Conservation (phyloP, 192 early-diverging fungal species). For the Coemansia javaensis region DNA sequence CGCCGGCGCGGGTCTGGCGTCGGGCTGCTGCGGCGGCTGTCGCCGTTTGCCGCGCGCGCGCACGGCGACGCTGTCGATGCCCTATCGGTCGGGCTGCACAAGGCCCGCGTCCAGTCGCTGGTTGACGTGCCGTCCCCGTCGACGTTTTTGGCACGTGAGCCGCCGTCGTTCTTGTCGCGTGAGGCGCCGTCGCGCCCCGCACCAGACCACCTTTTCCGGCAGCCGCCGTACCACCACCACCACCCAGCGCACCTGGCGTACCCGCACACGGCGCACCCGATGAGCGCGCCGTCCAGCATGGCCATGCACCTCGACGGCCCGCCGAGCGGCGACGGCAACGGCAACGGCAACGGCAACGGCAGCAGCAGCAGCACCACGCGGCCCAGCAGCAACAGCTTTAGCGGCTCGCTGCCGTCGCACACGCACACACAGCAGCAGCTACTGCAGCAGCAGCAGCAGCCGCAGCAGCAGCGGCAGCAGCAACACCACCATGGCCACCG, state of each 20-base stretch:
- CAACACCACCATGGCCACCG: background rate
- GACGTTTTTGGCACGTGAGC: no score
- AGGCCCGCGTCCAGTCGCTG: constrained; percentile 48
- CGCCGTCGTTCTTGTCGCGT: background rate
- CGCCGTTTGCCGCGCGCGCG: constrained; percentile 11
- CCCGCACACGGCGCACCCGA: constrained; percentile 17
- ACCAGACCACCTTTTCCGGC: no score
- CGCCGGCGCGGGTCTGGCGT: no score
- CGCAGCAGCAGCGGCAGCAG: background rate
- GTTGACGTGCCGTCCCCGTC: constrained; percentile 15
- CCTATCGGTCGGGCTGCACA: constrained; percentile 31
- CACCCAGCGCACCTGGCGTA: constrained; percentile 5
- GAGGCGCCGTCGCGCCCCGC: constrained; percentile 17
- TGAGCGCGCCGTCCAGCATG: constrained; percentile 25
- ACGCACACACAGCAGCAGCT: background rate
- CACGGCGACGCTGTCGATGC: constrained; percentile 17
- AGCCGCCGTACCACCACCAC: constrained; percentile 6
- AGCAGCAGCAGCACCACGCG: constrained; percentile 12
- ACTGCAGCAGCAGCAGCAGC: background rate
- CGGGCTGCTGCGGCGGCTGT: constrained; percentile 9
- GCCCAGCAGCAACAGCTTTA: constrained; percentile 43
- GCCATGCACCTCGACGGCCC: no score
- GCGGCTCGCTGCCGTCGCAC: constrained; percentile 11
- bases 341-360: background rate
- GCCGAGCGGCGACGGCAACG: background rate